Conservation (phyloP, 2,329 filamentous ascomycete genomes). For the Colletotrichum graminicola region DNA sequence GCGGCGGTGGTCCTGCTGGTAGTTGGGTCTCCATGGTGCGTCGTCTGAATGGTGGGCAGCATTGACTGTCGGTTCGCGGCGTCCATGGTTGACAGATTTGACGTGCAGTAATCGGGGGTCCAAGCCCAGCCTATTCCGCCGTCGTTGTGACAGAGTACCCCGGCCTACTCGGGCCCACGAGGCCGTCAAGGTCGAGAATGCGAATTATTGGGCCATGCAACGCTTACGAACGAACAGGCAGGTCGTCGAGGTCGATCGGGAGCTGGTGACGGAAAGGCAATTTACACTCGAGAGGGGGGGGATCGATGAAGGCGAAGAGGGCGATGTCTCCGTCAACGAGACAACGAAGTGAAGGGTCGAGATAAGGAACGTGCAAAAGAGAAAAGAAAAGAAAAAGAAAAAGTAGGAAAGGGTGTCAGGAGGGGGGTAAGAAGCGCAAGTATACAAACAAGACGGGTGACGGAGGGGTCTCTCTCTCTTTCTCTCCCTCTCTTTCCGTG, state of each 20-base stretch:
- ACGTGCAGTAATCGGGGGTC: slow-evolving; percentile 23
- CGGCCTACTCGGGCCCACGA: slow-evolving; percentile 36
- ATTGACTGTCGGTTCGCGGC: slow-evolving; percentile 35
- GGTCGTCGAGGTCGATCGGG: slow-evolving; percentile 28
- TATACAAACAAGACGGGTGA: slow-evolving; percentile 23
- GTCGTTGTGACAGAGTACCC: slow-evolving; percentile 23
- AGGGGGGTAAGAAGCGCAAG: slow-evolving; percentile 11
- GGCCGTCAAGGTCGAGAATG: slow-evolving; percentile 41
- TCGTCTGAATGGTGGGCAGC: slow-evolving; percentile 41
- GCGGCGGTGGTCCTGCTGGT: slow-evolving; percentile 26
- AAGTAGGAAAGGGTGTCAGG: slow-evolving; percentile 12
- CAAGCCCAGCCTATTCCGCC: slow-evolving; percentile 31
- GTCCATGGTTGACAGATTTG: slow-evolving; percentile 37
- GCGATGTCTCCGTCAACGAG: slow-evolving; percentile 34
- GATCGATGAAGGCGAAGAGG: slow-evolving; percentile 2
- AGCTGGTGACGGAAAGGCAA: slow-evolving; percentile 4
- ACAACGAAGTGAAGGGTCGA: slow-evolving; percentile 11
- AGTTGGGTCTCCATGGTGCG: slow-evolving; percentile 34
- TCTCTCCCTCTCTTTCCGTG: no score
- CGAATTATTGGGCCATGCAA: slow-evolving; percentile 41
- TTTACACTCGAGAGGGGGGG: not conserved
- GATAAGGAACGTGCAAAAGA: not conserved
- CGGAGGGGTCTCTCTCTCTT: slow-evolving; percentile 31
- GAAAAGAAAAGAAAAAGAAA: no score
- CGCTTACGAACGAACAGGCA: not conserved